Evolutionary conservation across 441 rosid species (phyloP).

Genomic region (Gossypium davidsonii): DNA sequence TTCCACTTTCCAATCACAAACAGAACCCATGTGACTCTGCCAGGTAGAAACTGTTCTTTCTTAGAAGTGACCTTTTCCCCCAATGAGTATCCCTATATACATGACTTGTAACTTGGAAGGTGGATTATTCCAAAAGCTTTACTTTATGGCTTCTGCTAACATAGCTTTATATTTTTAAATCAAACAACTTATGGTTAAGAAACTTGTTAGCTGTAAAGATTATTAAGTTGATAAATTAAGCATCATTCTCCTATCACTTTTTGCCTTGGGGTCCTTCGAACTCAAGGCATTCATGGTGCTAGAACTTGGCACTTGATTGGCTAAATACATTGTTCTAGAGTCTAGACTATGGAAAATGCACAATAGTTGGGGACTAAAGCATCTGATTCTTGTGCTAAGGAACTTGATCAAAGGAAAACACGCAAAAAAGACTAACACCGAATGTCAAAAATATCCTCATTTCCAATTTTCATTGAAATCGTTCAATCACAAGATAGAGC

Average conservation of each 20-base stretch:
- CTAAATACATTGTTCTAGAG: not conserved
- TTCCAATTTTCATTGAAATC: not conserved
- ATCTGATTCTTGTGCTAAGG: not conserved
- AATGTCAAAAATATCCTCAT: not conserved
- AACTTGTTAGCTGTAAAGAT: slow-evolving; percentile 8
- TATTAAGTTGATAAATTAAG: not conserved
- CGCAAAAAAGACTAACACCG: not conserved
- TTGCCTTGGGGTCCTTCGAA: not conserved
- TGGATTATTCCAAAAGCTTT: slow-evolving; percentile 1
- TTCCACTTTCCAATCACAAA: slow-evolving; percentile 26
- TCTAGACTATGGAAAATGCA: not conserved
- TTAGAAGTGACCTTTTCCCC: slow-evolving; percentile 22
- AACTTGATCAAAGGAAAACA: not conserved
- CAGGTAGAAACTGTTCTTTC: slow-evolving; percentile 20
- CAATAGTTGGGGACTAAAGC: not conserved
- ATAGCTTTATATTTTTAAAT: not conserved
- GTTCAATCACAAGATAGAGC: not conserved
- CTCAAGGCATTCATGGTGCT: not conserved
- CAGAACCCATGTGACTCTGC: slow-evolving; percentile 29
- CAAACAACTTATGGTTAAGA: slow-evolving; percentile 6
- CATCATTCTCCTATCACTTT: not conserved
- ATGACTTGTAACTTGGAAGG: slow-evolving; percentile 8
- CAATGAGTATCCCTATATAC: slow-evolving; percentile 13
- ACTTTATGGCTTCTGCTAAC: not conserved
- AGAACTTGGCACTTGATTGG: not conserved